Percentiles rank a stretch among this genome's conserved stretches.
Conservation (phyloP, 2,329 filamentous ascomycete species). For the Clonostachys chloroleuca region DNA sequence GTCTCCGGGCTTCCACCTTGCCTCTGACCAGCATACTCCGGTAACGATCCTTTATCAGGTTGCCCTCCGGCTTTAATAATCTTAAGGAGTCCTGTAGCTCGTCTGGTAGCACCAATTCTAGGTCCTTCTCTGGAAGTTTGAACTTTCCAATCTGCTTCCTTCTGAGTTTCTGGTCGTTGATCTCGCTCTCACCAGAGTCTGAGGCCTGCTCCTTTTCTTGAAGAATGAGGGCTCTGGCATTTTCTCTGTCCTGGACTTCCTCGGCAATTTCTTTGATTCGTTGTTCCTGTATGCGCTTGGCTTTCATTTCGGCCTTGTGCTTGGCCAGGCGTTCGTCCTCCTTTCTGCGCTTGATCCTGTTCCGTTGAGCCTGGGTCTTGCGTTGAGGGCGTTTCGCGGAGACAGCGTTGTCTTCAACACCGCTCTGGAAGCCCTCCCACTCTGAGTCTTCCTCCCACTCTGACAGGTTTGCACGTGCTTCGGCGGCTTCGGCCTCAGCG, state of each 20-base stretch:
- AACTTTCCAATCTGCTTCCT: slow-evolving; percentile 70
- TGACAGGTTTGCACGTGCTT: slow-evolving; percentile 59
- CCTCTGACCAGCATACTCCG: slow-evolving; percentile 83
- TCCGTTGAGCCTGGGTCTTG: slow-evolving; percentile 83
- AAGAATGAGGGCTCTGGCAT: slow-evolving; percentile 35
- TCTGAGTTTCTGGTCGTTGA: slow-evolving; percentile 61
- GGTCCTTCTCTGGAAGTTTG: slow-evolving; percentile 70
- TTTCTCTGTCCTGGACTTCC: slow-evolving; percentile 55
- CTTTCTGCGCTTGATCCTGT: slow-evolving; percentile 84
- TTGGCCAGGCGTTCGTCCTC: slow-evolving; percentile 74
- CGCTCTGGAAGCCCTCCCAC: slow-evolving; percentile 88
- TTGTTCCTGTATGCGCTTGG: slow-evolving; percentile 66
- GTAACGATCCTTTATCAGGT: slow-evolving; percentile 87
- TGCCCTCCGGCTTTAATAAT: slow-evolving; percentile 90
- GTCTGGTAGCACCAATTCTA: slow-evolving; percentile 79
- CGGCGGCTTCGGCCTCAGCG: slow-evolving; percentile 70
- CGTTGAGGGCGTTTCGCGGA: slow-evolving; percentile 67
- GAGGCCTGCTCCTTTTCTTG: slow-evolving; percentile 30
- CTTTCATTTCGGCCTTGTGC: slow-evolving; percentile 72
- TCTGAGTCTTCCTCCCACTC: slow-evolving; percentile 85
- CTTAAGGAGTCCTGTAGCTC: slow-evolving; percentile 79
- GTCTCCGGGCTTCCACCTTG: slow-evolving; percentile 79
- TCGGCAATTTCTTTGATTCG: slow-evolving; percentile 67
- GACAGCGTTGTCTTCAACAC: slow-evolving; percentile 58
- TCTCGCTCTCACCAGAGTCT: slow-evolving; percentile 41